A percentile compares a stretch with the other conserved stretches of the same genome.
Conservation (phyloP, 2,329 filamentous ascomycete genomes). For the Periconia sp. region DNA sequence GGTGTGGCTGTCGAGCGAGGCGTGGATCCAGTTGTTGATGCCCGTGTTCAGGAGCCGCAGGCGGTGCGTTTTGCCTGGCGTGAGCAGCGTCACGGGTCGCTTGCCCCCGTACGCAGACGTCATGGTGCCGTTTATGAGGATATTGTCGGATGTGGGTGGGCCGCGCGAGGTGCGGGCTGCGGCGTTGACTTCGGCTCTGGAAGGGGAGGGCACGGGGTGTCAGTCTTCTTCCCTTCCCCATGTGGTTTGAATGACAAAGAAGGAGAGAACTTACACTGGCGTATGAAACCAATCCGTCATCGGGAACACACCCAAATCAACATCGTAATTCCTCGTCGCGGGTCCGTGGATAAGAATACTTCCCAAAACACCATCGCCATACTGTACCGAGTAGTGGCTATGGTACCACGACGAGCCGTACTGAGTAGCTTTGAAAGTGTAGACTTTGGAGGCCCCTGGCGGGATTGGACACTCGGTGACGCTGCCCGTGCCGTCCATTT, state of each 20-base stretch:
- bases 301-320: constrained; percentile 41
- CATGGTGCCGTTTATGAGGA: constrained; percentile 60
- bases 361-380: constrained; percentile 42
- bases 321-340: constrained; percentile 42
- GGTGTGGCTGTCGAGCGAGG: constrained; percentile 44
- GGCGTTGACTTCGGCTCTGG: constrained; percentile 33
- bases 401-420: constrained; percentile 41
- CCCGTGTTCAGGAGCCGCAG: constrained; percentile 48
- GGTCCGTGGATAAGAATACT: constrained; percentile 45
- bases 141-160: constrained; percentile 51
- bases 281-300: constrained; percentile 44
- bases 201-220: neutral
- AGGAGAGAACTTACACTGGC: constrained; percentile 19
- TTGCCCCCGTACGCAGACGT: constrained; percentile 32
- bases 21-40: constrained; percentile 41
- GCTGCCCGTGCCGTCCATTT: constrained; percentile 51
- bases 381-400: constrained; percentile 32
- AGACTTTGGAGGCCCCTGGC: constrained; percentile 50
- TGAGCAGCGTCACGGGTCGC: constrained; percentile 37
- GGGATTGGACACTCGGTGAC: constrained; percentile 68
- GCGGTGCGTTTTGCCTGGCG: constrained; percentile 46
- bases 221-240: neutral
- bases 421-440: constrained; percentile 39
- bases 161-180: constrained; percentile 39
- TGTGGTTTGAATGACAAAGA: neutral